phyloP scores from a whole-genome alignment of 75 land plant genomes.

The Selaginella tamariscina region DNA sequence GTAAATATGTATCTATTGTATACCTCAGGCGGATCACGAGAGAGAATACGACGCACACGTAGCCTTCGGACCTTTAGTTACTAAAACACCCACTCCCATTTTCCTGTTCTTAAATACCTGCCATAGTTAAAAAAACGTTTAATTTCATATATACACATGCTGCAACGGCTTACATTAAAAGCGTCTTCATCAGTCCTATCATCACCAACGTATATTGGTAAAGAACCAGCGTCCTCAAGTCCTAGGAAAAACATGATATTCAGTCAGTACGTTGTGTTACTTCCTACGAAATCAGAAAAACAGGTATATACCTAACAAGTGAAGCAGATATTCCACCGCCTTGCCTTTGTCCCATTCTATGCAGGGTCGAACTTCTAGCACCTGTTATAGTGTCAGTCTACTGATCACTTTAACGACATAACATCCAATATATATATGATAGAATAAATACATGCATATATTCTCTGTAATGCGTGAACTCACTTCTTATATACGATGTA shows the following conservation, averaged over 20 bases:
- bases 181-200: conserved; percentile 54
- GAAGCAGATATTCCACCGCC: conserved; percentile 7
- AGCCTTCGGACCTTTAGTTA: not conserved
- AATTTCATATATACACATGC: not conserved
- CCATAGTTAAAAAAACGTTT: not conserved
- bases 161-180: conserved; percentile 41
- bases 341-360: conserved; percentile 14
- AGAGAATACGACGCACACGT: not conserved
- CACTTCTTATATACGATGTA: too few species aligned
- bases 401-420: not conserved
- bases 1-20: too few species aligned
- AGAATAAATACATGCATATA: too few species aligned
- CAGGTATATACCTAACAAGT: not conserved
- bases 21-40: not conserved
- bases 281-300: too few species aligned
- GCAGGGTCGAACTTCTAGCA: conserved; percentile 7
- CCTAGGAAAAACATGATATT: too few species aligned
- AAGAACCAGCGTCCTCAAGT: conserved; percentile 12
- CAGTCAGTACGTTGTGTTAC: too few species aligned
- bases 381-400: not conserved
- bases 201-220: conserved; percentile 42
- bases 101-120: not conserved
- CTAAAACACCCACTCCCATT: not conserved
- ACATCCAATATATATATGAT: too few species aligned
- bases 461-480: too few species aligned